Conservation (phyloP, 2,329 filamentous ascomycete species). For the Ceratocystis harringtonii region DNA sequence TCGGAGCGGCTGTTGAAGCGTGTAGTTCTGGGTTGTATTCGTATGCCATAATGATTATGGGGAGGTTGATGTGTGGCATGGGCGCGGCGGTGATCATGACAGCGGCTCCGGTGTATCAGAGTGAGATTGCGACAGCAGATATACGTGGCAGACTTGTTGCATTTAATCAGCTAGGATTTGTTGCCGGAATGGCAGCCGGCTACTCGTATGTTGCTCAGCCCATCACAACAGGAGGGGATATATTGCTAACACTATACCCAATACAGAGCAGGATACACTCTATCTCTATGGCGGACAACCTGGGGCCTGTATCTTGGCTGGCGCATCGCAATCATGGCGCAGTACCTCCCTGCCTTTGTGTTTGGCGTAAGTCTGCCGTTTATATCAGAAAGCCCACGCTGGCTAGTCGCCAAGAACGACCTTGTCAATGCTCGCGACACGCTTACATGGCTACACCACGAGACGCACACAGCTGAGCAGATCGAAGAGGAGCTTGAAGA, state of each 20-base stretch:
- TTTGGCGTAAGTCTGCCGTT: constrained; percentile 38
- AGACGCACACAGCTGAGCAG: constrained; percentile 25
- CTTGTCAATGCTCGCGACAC: constrained; percentile 29
- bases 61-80: constrained; percentile 37
- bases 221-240: background rate
- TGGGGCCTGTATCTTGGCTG: constrained; percentile 35
- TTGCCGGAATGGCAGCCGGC: constrained; percentile 37
- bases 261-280: constrained; percentile 38
- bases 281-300: constrained; percentile 36
- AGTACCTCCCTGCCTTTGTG: constrained; percentile 35
- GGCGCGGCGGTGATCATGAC: constrained; percentile 42
- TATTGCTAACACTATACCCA: constrained; percentile 9
- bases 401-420: constrained; percentile 39
- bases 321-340: constrained; percentile 37
- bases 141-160: constrained; percentile 39
- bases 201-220: constrained; percentile 32
- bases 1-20: constrained; percentile 36
- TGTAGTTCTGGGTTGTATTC: constrained; percentile 28
- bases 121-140: constrained; percentile 23
- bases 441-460: constrained; percentile 36
- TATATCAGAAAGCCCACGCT: constrained; percentile 41
- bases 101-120: constrained; percentile 43
- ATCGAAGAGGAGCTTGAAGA: constrained; percentile 31
- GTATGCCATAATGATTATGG: constrained; percentile 34
- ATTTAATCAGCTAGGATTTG: constrained; percentile 44